Evolutionary conservation across 78 protist genomes (phyloP).

Genomic region (Dictyostelium firmibasis): DNA sequence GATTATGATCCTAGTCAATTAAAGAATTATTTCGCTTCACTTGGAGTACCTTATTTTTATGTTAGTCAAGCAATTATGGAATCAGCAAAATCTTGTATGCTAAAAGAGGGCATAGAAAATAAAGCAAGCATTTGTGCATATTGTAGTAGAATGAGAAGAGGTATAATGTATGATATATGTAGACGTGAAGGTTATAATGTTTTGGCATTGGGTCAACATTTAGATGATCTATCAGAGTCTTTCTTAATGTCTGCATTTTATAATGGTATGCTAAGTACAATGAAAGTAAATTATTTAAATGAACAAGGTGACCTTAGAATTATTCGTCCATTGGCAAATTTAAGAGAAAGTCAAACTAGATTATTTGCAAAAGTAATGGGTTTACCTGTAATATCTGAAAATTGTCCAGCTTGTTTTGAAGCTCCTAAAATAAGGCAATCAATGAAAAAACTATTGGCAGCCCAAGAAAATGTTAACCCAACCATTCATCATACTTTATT

Average conservation of each 20-base stretch:
- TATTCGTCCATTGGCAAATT: constrained; percentile 86
- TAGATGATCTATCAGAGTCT: constrained; percentile 90
- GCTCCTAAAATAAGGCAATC: constrained; percentile 90
- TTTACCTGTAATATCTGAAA: constrained; percentile 91
- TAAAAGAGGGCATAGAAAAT: background rate
- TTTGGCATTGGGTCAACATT: constrained; percentile 90
- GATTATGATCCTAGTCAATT: constrained; percentile 92
- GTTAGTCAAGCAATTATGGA: constrained; percentile 29
- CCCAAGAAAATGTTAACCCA: constrained; percentile 34
- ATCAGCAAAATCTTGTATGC: constrained; percentile 3
- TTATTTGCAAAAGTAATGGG: constrained; percentile 62
- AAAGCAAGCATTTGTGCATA: constrained; percentile 40
- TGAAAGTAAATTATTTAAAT: constrained; percentile 72
- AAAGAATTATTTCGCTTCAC: constrained; percentile 21
- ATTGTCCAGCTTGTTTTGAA: constrained; percentile 94
- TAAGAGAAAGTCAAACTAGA: constrained; percentile 82
- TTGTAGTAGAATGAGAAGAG: constrained; percentile 79
- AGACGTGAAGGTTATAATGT: constrained; percentile 90
- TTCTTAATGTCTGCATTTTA: constrained; percentile 87
- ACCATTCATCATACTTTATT: constrained; percentile 1
- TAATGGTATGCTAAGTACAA: constrained; percentile 85
- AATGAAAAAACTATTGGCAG: constrained; percentile 71
- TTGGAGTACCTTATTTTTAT: constrained; percentile 62
- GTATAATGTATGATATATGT: constrained; percentile 83
- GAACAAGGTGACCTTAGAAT: constrained; percentile 89